Base-by-base conservation (phyloP, 1,284 basidiomycete genomes). In the Trametes pubescens region DNA sequence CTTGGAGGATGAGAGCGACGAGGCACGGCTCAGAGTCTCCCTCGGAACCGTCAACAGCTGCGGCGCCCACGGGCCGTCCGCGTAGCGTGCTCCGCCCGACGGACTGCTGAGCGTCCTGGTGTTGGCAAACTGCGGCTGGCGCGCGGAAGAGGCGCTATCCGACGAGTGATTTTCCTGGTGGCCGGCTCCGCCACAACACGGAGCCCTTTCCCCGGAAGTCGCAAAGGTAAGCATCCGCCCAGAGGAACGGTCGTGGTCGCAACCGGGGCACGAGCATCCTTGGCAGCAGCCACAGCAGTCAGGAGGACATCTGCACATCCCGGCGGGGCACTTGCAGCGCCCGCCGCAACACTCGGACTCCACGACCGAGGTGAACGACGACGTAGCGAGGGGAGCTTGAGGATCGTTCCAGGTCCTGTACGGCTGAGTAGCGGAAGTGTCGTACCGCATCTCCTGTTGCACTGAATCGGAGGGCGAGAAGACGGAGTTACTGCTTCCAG, bases 261-360 rank as follows among this genome's bases (percentile, higher is more conserved):
- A 74, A 13, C 66, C 68, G 32, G 71, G 68, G 53, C 77, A 77
- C 37, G 74, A 61, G 52, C 75, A 75, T 18, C 77, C 76, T 38
- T 76, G 73, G 60, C 78, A 75, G 48, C 74, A 74, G 4, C 76
- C 74, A 61, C 73, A 75, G 54, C 75, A 77, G 53, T 75, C 77
- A 4, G 71, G 44, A 11, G 73, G 65, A 61, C 80, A 82, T 7
- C 71, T 55, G 65, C 79, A 80, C n/a, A 76, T 62, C 10, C 79
- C 76, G 0, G 59, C 57, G 0, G 74, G 65, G 56, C 82, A 82
- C 43, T 70, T 68, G 69, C 81, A 82, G 29, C 70, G 75, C 44
- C 75, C 73, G 35, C 62, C 67, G 55, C 75, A 77, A 34, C 73
- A 72, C 21, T 74, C 70, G 34, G 74, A 74, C 55, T 70, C 59